Conservation (phyloP, 768 basidiomycete species). For the Leccinum variicolor region DNA sequence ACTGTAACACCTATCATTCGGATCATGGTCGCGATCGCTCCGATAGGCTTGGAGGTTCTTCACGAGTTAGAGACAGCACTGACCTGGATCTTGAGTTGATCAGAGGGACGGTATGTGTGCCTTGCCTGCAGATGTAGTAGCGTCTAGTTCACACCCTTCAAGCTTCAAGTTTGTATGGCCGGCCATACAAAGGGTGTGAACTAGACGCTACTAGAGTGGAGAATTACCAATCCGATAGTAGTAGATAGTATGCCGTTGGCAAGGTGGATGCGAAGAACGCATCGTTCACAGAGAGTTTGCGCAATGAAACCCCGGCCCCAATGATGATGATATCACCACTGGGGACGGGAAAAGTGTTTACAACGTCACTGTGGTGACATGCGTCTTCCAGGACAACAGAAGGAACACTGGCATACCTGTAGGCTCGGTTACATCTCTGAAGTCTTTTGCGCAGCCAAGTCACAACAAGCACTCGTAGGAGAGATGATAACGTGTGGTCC, state of each 20-base stretch:
- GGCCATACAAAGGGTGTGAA: background rate
- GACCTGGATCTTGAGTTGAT: conserved; percentile 48
- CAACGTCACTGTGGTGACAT: background rate
- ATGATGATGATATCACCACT: background rate
- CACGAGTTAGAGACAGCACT: conserved; percentile 34
- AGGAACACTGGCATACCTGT: conserved; percentile 11
- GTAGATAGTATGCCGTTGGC: no score
- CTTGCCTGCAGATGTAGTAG: conserved; percentile 67
- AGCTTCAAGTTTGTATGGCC: no score
- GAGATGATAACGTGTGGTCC: background rate
- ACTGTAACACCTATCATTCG: no score
- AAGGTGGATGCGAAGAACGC: background rate
- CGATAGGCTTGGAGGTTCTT: conserved; percentile 2
- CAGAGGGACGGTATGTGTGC: conserved; percentile 53
- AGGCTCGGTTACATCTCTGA: conserved; percentile 36
- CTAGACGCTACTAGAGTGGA: no score
- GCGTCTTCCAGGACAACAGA: background rate
- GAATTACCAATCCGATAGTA: background rate
- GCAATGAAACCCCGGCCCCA: background rate
- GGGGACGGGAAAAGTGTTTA: background rate
- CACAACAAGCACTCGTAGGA: background rate
- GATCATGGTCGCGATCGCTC: background rate
- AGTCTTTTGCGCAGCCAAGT: background rate
- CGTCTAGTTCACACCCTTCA: no score
- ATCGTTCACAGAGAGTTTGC: background rate